Conservation (phyloP, 208 protist species). For the Acanthamoeba healyi region DNA sequence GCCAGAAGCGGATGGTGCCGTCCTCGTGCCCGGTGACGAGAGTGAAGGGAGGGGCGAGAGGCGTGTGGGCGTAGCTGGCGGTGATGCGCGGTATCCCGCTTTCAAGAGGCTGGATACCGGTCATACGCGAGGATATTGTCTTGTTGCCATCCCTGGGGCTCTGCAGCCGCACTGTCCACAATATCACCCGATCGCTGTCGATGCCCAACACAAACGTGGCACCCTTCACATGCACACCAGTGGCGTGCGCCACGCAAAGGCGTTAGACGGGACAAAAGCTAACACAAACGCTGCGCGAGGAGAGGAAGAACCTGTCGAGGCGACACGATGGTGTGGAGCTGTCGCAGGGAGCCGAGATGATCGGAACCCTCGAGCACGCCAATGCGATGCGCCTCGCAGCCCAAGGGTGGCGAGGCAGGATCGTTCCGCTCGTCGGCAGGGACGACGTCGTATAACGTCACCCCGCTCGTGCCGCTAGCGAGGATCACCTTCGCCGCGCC, state of each 20-base stretch:
- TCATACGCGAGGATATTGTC: neutral
- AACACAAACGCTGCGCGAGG: neutral
- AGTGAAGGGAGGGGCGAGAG: neutral
- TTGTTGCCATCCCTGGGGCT: neutral
- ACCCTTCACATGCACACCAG: neutral
- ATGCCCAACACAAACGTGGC: neutral
- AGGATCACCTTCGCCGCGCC: neutral
- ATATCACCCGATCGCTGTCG: neutral
- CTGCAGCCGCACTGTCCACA: slow-evolving; percentile 17
- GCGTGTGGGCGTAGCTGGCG: neutral
- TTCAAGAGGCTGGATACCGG: neutral
- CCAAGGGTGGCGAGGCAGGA: neutral
- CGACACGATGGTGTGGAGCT: neutral
- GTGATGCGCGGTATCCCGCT: neutral
- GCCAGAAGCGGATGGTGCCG: slow-evolving; percentile 56
- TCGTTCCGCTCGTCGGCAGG: neutral
- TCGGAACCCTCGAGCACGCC: slow-evolving; percentile 19
- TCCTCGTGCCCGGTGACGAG: slow-evolving; percentile 59
- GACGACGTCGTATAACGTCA: neutral
- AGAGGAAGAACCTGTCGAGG: neutral
- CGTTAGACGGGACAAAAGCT: too few relatives aligned
- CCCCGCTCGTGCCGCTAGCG: neutral
- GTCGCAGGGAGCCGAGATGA: neutral
- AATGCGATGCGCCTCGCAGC: neutral
- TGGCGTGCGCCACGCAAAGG: neutral